A percentile compares a stretch with the other conserved stretches of the same genome.
Evolutionary conservation across 176 grass and related monocot species (phyloP).

Genomic region (Aechmea fasciata): DNA sequence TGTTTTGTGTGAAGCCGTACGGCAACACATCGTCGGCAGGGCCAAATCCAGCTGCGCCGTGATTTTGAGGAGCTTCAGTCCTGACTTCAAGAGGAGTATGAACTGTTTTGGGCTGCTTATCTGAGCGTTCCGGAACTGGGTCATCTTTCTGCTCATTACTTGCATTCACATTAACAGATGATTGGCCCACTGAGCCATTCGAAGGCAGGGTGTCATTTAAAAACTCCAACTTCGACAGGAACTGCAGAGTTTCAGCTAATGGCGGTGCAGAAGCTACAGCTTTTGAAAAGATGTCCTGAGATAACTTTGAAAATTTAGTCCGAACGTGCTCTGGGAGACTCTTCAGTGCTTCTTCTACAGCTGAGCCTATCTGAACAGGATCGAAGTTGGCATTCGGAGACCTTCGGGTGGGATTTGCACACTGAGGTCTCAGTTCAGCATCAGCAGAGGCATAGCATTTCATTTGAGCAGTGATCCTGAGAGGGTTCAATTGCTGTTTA

Average conservation of each 20-base stretch:
- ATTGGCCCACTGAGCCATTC: background rate
- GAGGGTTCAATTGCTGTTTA: conserved; percentile 59
- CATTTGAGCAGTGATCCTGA: conserved; percentile 52
- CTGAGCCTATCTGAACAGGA: conserved; percentile 14
- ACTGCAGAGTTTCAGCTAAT: conserved; percentile 9
- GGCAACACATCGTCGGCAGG: background rate
- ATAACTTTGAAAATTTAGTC: conserved; percentile 35
- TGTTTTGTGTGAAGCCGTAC: background rate
- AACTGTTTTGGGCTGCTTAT: background rate
- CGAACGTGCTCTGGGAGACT: conserved; percentile 46
- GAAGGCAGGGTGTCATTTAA: background rate
- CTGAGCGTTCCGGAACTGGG: conserved; percentile 4
- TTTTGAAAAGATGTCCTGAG: conserved; percentile 42
- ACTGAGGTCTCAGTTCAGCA: background rate
- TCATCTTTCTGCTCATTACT: background rate
- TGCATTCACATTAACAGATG: conserved; percentile 1
- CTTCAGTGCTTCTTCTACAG: conserved; percentile 54
- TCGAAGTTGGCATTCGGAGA: conserved; percentile 11
- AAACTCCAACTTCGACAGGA: conserved; percentile 32
- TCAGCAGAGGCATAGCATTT: conserved; percentile 22
- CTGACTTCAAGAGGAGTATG: conserved; percentile 11
- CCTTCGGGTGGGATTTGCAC: background rate
- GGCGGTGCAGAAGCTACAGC: conserved; percentile 13
- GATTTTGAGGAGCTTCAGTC: background rate
- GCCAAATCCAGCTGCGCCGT: background rate